These are phyloP conservation scores for Naumovozyma castellii DNA, from an alignment of 805 yeast genomes.

Conservation along the genomic window DNA sequence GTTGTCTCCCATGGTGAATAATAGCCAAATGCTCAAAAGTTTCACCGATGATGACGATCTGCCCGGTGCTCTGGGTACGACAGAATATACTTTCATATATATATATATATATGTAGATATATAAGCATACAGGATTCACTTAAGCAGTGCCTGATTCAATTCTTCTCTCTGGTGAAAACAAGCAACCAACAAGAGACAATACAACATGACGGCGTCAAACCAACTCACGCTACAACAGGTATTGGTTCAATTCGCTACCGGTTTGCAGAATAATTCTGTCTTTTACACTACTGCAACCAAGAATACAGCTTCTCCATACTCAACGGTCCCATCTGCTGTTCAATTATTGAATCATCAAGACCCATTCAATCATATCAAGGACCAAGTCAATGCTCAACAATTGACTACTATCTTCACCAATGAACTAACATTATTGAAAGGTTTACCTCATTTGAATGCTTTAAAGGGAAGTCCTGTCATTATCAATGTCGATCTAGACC, in stretches of 20 bases:
- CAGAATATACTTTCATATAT: too few relatives aligned
- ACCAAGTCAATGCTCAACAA: slow-evolving; percentile 12
- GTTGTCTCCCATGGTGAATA: too few relatives aligned
- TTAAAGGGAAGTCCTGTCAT: slow-evolving; percentile 39
- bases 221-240: slow-evolving; percentile 2
- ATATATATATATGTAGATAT: too few relatives aligned
- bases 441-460: slow-evolving; percentile 47
- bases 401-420: slow-evolving; percentile 42
- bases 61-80: too few relatives aligned
- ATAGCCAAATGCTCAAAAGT: too few relatives aligned
- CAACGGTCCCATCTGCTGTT: slow-evolving; percentile 5
- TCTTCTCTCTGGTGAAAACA: too few relatives aligned
- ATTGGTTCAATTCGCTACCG: slow-evolving; percentile 8
- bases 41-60: too few relatives aligned
- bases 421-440: slow-evolving; percentile 44
- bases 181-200: too few relatives aligned
- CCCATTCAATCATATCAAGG: slow-evolving; percentile 22
- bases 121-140: too few relatives aligned
- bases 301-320: slow-evolving; percentile 1
- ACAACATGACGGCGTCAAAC: slow-evolving; percentile 3
- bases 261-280: slow-evolving; percentile 4
- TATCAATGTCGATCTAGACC: slow-evolving; percentile 50
- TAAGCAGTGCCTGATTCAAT: too few relatives aligned
- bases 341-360: slow-evolving; percentile 23
- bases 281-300: slow-evolving; percentile 17